These are phyloP conservation scores for Lecanoromycetidae sp. DNA, from an alignment of 2,329 filamentous ascomycete species.

Conservation along the genomic window DNA sequence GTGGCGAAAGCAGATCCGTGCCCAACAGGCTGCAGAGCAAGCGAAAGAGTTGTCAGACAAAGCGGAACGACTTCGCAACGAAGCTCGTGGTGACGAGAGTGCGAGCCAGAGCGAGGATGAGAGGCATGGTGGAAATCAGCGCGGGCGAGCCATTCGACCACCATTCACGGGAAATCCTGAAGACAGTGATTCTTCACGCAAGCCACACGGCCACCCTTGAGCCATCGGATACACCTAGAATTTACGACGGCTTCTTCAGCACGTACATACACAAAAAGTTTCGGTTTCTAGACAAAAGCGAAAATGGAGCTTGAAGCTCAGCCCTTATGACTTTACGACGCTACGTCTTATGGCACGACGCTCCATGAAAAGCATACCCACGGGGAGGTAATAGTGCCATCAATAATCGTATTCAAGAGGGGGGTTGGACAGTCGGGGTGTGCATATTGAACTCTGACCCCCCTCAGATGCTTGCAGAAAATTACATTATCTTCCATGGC, in stretches of 20 bases:
- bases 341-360: background rate
- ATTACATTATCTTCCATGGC: too few relatives aligned
- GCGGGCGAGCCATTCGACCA: background rate
- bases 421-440: background rate
- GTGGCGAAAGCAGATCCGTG: slow-evolving; percentile 80
- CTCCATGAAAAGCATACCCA: background rate
- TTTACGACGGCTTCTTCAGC: background rate
- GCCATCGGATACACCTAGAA: background rate
- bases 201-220: slow-evolving; percentile 2
- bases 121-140: slow-evolving; percentile 1
- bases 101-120: slow-evolving; percentile 35
- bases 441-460: background rate
- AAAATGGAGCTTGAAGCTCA: background rate
- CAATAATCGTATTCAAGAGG: background rate
- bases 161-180: too few relatives aligned
- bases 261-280: background rate
- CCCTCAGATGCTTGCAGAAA: background rate
- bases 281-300: background rate
- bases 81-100: slow-evolving; percentile 34
- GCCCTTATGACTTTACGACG: background rate
- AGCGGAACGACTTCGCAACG: slow-evolving; percentile 32
- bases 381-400: background rate
- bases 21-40: slow-evolving; percentile 56
- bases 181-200: too few relatives aligned
- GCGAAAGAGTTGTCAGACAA: slow-evolving; percentile 37